Base-by-base conservation (phyloP, 1,284 basidiomycete species). In the Athelia psychrophila region DNA sequence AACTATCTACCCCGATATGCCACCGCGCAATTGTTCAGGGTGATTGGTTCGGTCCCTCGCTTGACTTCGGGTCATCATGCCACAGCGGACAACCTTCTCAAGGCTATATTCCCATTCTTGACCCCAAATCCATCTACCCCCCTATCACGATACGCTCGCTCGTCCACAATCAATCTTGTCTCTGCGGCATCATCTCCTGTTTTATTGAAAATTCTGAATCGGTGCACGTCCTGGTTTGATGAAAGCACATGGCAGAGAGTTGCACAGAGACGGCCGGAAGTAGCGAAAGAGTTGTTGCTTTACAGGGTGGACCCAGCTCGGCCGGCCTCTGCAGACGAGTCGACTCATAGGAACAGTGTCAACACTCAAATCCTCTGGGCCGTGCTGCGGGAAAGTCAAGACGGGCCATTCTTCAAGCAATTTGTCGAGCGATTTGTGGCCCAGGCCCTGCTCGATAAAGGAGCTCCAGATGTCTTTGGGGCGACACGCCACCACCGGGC, bases 81-180 rank as follows among this genome's bases (percentile, higher is more conserved):
- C 38, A 42, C 38, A 18, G 38, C 20, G n/a, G 38, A 42, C 20
- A 22, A 42, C 38, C 16, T 42, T 9, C 38, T 42, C 9, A 9
- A 6, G 5, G 48, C 48, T 20, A 49, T 49, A 18, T 50, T 44
- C 27, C 49, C 49, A 3, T 50, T 50, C 19, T 25, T 50, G 38
- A 45, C 40, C 9, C 10, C 16, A 15, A 27, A 32, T 30, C 19
- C 25, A 8, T 16, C 49, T n/a, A 32, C 38, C 6, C 42, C 49
- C 19, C n/a, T 50, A 15, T 13, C 49, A n/a, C 49, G 42, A 18
- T 50, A 45, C 44, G 49, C 49, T n/a, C 16, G 42, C 4, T 25
- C 24, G 6, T 3, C 40, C 22, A 18, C 44, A n/a, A 25, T 25
- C 18, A 20, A n/a, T 18, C 49, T 50, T n/a, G 19, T 50, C 42